Percentiles rank a stretch among this genome's conserved stretches.
Conservation (phyloP, 495 filamentous ascomycete species). For the Antarctomyces pellizariae region DNA sequence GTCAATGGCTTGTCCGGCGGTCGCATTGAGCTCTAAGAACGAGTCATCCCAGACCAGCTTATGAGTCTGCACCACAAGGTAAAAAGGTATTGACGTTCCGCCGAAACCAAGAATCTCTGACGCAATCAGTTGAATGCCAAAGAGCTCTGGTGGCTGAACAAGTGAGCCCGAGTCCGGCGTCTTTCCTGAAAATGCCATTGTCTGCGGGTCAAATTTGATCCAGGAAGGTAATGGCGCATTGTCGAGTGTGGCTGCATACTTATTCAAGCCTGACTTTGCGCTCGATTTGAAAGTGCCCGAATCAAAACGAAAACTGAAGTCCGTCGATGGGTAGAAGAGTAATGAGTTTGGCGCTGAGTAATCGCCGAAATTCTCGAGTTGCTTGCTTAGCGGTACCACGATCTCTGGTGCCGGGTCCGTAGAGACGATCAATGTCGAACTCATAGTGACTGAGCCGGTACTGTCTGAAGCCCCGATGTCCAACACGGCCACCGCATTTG, state of each 20-base stretch:
- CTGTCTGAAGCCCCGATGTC: slow-evolving; percentile 27
- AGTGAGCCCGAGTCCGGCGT: slow-evolving; percentile 39
- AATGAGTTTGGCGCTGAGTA: slow-evolving; percentile 8
- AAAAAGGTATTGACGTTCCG: slow-evolving; percentile 38
- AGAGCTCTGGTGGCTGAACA: slow-evolving; percentile 42
- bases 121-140: slow-evolving; percentile 50
- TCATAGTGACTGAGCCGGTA: slow-evolving; percentile 24
- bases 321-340: slow-evolving; percentile 7
- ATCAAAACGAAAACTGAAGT: slow-evolving; percentile 8
- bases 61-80: slow-evolving; percentile 45
- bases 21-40: slow-evolving; percentile 33
- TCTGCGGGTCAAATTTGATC: slow-evolving; percentile 45
- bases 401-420: slow-evolving; percentile 24
- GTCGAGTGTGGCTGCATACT: slow-evolving; percentile 54
- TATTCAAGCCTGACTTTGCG: slow-evolving; percentile 18
- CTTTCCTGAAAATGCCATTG: slow-evolving; percentile 48
- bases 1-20: slow-evolving; percentile 25
- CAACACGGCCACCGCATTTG: slow-evolving; percentile 23
- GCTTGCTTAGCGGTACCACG: slow-evolving; percentile 3
- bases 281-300: slow-evolving; percentile 7
- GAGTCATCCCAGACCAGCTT: slow-evolving; percentile 35
- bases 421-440: slow-evolving; percentile 32
- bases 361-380: slow-evolving; percentile 4
- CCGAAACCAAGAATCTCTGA: slow-evolving; percentile 63
- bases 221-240: slow-evolving; percentile 74